Evolutionary conservation across 106 monocot species (phyloP).

Genomic region (Ottelia alismoides): DNA sequence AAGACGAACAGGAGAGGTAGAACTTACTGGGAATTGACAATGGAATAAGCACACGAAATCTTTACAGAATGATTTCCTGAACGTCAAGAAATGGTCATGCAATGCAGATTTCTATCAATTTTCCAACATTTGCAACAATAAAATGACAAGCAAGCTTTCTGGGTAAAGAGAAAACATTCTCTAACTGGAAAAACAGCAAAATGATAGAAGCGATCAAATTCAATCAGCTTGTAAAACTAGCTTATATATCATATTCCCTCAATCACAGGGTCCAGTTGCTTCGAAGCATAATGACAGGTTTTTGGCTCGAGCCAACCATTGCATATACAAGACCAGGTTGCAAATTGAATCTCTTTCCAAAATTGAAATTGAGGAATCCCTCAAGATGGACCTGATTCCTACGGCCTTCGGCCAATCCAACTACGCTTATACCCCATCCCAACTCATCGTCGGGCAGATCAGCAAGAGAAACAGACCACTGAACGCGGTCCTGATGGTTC

Average conservation of each 20-base stretch:
- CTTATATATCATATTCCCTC: not conserved
- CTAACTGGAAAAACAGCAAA: too few species aligned
- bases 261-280: conserved; percentile 63
- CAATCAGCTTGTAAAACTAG: too few species aligned
- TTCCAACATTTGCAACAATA: too few species aligned
- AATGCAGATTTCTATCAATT: too few species aligned
- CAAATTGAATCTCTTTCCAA: conserved; percentile 43
- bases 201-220: too few species aligned
- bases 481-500: conserved; percentile 2
- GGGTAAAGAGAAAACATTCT: too few species aligned
- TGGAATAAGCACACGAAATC: too few species aligned
- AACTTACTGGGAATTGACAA: too few species aligned
- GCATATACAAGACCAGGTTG: conserved; percentile 60
- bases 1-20: too few species aligned
- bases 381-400: conserved; percentile 36
- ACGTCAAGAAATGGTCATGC: too few species aligned
- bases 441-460: conserved; percentile 64
- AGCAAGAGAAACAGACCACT: conserved; percentile 47
- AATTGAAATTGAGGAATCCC: conserved; percentile 53
- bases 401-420: conserved; percentile 26
- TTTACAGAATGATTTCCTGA: too few species aligned
- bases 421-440: conserved; percentile 67
- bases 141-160: too few species aligned
- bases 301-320: conserved; percentile 23
- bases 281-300: conserved; percentile 38